Base-by-base conservation (phyloP, 192 early-diverging fungal genomes). In the Backusella mclennaniae region DNA sequence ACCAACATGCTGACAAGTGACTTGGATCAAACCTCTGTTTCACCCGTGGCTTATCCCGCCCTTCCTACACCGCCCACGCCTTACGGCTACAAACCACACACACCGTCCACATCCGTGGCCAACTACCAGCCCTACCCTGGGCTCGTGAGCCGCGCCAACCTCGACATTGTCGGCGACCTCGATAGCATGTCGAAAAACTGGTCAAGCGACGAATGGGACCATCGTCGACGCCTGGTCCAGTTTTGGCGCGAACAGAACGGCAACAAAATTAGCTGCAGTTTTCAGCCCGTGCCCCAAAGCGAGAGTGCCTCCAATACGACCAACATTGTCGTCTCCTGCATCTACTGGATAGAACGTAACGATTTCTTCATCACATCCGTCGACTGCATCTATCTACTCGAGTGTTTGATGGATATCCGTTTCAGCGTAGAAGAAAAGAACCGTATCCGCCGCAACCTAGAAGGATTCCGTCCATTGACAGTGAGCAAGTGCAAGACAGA, bases 391-490 rank as follows among this genome's bases (percentile, higher is more conserved):
- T 87, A 90, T 73, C 73, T 93, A 74, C 79, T 94, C 15, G 92
- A 94, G 84, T 86, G 86, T 6, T 79, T 94, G 29, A 91, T 92
- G 73, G 88, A 84, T 0, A 86, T 91, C 23, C 84, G 89, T 3
- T 92, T 94, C 69, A 91, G 87, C 0, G 88, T 92, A 0, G 93
- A 94, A 70, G 92, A 94, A 79, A 95, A 94, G 82, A 95, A 95
- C 79, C 87, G 94, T 63, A 93, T 95, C 67, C 90, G 94, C 15
- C 92, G 94, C 80, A 95, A 95, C 71, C 81, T 94, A 41, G 94
- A 95, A 81, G 89, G 88, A 11, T 92, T 92, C 85, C 87, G 89
- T 2, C 94, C 94, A 3, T 79, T 86, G 38, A 95, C 93, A 0
- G 89, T 92, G 21, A 89, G 89, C 76, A 93, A 93, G 71, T 88